Base-by-base conservation (phyloP, 2,329 filamentous ascomycete genomes). In the Amesomyces nigricolor region DNA sequence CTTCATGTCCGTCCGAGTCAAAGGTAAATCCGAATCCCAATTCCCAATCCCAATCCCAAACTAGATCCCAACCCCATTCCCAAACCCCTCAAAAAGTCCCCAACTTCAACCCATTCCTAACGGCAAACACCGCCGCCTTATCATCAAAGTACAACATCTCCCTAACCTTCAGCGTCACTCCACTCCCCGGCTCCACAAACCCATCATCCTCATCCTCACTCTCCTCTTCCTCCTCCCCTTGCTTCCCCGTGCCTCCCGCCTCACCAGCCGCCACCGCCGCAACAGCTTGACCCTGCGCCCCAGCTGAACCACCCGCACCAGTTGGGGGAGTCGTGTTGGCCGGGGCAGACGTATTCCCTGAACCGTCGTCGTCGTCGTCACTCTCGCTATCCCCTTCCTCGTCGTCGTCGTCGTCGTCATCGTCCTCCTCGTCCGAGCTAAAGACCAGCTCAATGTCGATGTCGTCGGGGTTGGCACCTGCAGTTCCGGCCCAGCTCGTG, bases 141-240 rank as follows among this genome's bases (percentile, higher is more conserved):
- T 92, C 88, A 67, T 92, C 89, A 65, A 90, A 91, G 70, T 90
- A 92, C 59, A 91, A 70, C 60, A 94, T 92, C 73, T 92, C 88
- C 58, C 87, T 76, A 61, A 92, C 73, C 53, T 83, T 78, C 57
- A 91, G 76, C 63, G 78, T 73, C 30, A 70, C 71, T 39, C 73
- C 69, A 14, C 62, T 65, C 37, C 75, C 71, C 5, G 73, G 72
- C 17, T 77, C 77, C 37, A 78, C 75, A 47, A 76, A 75, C 4
- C 76, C 78, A 58, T 81, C 74, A 53, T 76, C 74, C 7, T 58
- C 39, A 10, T 75, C 75, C 43, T 76, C 73, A 57, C 71, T 70
- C 19, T 63, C 26, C 13, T 35, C 53, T 17, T 53, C 26, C 6
- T 40, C 56, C 35, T 64, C 62, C 17, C 57, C 58, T 8, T 35